Conservation (phyloP, 148 eudicot species). For the Spergularia bocconei region DNA sequence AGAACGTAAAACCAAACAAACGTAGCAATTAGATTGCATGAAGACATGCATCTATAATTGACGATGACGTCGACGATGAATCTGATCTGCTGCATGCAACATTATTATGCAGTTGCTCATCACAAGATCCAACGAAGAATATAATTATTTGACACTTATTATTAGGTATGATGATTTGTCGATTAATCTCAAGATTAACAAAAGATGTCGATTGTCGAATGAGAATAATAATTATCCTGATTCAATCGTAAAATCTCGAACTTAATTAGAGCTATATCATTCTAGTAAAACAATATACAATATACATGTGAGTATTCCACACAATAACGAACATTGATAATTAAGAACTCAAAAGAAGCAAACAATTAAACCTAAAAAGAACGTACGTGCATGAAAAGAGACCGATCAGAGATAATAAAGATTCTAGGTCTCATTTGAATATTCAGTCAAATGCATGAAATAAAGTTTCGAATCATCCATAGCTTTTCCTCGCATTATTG, state of each 20-base stretch:
- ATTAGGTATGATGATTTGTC: too few species aligned
- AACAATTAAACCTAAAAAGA: too few species aligned
- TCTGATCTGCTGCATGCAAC: background rate
- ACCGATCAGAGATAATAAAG: background rate
- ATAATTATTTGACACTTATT: too few species aligned
- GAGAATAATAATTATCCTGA: too few species aligned
- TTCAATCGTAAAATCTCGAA: too few species aligned
- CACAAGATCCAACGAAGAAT: background rate
- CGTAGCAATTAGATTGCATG: conserved; percentile 15
- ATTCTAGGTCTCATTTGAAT: conserved; percentile 22
- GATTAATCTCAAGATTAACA: too few species aligned
- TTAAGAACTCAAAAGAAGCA: too few species aligned
- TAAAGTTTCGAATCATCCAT: conserved; percentile 21
- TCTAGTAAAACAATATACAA: too few species aligned
- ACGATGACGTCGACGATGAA: background rate
- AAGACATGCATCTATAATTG: conserved; percentile 12
- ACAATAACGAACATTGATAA: background rate
- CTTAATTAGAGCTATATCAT: too few species aligned
- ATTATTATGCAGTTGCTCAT: conserved; percentile 3
- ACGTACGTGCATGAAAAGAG: conserved; percentile 13
- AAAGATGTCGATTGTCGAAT: too few species aligned
- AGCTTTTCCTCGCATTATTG: conserved; percentile 9
- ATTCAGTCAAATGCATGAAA: conserved; percentile 29
- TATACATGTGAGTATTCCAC: too few species aligned
- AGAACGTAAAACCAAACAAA: background rate